These are phyloP conservation scores for Phaeodactylum tricornutum DNA, from an alignment of 108 stramenopile genomes.

Conservation along the genomic window DNA sequence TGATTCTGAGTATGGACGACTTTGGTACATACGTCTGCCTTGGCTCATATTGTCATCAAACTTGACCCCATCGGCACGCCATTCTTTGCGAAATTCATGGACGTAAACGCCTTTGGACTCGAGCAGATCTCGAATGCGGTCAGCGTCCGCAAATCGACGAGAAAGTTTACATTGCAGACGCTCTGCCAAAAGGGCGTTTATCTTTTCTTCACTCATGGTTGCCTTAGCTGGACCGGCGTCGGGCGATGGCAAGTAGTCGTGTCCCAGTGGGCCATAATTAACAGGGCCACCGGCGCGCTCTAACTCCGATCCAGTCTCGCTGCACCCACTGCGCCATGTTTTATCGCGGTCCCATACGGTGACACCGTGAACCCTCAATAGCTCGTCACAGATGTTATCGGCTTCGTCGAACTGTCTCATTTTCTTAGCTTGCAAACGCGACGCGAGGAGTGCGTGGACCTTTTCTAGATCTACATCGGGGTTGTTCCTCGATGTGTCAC, in stretches of 20 bases:
- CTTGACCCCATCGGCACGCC: slow-evolving; percentile 49
- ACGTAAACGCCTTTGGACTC: slow-evolving; percentile 33
- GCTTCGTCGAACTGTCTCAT: slow-evolving; percentile 49
- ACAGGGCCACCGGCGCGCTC: slow-evolving; percentile 5
- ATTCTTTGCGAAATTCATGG: slow-evolving; percentile 46
- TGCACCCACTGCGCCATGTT: slow-evolving; percentile 33
- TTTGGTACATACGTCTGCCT: no score
- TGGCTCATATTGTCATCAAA: no score
- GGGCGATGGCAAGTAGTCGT: slow-evolving; percentile 46
- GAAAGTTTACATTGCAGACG: slow-evolving; percentile 49
- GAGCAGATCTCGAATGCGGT: slow-evolving; percentile 39
- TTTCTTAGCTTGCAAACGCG: slow-evolving; percentile 28
- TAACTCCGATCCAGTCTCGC: slow-evolving; percentile 17
- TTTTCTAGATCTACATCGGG: slow-evolving; percentile 36
- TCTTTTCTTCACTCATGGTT: slow-evolving; percentile 39
- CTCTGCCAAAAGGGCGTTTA: slow-evolving; percentile 44
- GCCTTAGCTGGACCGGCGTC: slow-evolving; percentile 36
- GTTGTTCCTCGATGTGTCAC: slow-evolving; percentile 34
- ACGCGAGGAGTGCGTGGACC: slow-evolving; percentile 32
- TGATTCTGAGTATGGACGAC: neutral
- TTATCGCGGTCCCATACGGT: slow-evolving; percentile 29
- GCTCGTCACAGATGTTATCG: slow-evolving; percentile 52
- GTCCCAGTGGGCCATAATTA: slow-evolving; percentile 64
- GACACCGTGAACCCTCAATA: slow-evolving; percentile 48
- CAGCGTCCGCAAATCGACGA: slow-evolving; percentile 39